These are phyloP conservation scores for Sarocladium brachiariae DNA, from an alignment of 2,329 filamentous ascomycete genomes.

Conservation along the genomic window DNA sequence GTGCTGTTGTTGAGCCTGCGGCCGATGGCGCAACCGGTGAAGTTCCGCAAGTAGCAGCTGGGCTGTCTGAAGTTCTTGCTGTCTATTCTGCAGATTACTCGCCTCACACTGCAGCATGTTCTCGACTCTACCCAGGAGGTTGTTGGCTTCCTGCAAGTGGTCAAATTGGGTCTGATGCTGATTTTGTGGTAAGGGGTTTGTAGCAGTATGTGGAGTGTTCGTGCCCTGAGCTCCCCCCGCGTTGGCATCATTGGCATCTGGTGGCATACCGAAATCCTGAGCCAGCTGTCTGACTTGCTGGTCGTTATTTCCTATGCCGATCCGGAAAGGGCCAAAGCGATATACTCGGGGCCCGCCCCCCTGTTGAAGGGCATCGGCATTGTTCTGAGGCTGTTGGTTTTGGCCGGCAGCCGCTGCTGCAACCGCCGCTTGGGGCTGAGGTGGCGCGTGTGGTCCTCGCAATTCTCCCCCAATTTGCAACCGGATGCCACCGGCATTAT, in stretches of 20 bases:
- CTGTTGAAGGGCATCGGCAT: neutral
- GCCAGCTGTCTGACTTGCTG: constrained; percentile 61
- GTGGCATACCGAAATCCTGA: constrained; percentile 50
- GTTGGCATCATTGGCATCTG: constrained; percentile 17
- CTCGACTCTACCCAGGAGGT: constrained; percentile 59
- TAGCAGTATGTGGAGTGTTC: constrained; percentile 9
- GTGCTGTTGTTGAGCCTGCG: constrained; percentile 29
- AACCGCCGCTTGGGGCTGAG: constrained; percentile 7
- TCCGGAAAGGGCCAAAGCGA: constrained; percentile 66
- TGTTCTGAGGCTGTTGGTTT: constrained; percentile 14
- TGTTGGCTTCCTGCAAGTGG: constrained; percentile 41
- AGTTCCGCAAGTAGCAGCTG: constrained; percentile 62
- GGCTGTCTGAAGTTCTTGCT: constrained; percentile 63
- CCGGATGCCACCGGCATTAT: constrained; percentile 20
- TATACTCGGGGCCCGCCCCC: constrained; percentile 51
- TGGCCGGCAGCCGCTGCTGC: constrained; percentile 15
- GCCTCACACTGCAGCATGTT: constrained; percentile 64
- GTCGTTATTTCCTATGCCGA: constrained; percentile 70
- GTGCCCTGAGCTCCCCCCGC: neutral
- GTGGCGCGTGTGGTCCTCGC: constrained; percentile 15
- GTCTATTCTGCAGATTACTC: constrained; percentile 51
- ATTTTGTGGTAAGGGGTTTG: constrained; percentile 1
- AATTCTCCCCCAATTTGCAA: constrained; percentile 23
- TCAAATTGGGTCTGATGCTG: constrained; percentile 16
- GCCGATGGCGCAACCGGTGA: constrained; percentile 51